A percentile compares a stretch with the other conserved stretches of the same genome.
phyloP scores from a whole-genome alignment of 139 green algal genomes.

The Desmodesmus armatus region DNA sequence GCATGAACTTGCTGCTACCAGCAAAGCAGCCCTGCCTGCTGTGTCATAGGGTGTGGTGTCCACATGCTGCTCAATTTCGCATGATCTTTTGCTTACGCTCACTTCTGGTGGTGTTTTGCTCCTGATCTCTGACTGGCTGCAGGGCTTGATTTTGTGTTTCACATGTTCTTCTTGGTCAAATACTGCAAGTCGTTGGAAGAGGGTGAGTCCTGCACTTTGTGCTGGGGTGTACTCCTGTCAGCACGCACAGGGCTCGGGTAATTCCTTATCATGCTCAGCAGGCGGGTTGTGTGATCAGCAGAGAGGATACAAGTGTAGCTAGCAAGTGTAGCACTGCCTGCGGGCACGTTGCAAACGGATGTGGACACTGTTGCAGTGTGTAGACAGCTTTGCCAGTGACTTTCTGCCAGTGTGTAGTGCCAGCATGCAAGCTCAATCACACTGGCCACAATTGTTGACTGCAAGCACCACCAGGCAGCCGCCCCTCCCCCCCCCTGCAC shows the following conservation, averaged over 20 bases:
- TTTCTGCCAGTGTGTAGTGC: too few relatives aligned
- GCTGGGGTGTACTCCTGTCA: too few relatives aligned
- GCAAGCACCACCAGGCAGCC: slow-evolving; percentile 19
- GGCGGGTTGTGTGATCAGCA: too few relatives aligned
- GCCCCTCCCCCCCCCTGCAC: background rate
- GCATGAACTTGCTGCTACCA: background rate
- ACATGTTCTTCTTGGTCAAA: slow-evolving; percentile 99
- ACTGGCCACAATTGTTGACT: too few relatives aligned
- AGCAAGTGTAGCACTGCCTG: too few relatives aligned
- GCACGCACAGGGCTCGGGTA: too few relatives aligned
- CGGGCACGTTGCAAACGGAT: too few relatives aligned
- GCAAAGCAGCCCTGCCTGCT: background rate
- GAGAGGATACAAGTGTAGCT: too few relatives aligned
- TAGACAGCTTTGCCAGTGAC: too few relatives aligned
- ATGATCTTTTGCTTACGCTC: background rate
- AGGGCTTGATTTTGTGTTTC: slow-evolving; percentile 99
- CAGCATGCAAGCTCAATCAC: too few relatives aligned
- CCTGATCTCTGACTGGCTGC: slow-evolving; percentile 46
- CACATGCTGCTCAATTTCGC: background rate
- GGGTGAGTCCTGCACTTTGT: slow-evolving; percentile 64
- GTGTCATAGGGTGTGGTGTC: background rate
- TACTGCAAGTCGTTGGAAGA: slow-evolving; percentile 98
- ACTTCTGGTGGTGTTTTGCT: background rate
- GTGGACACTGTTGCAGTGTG: too few relatives aligned
- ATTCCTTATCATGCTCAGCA: too few relatives aligned